These are phyloP conservation scores for Acrocalymma vagum DNA, from an alignment of 2,329 filamentous ascomycete genomes.

Conservation along the genomic window DNA sequence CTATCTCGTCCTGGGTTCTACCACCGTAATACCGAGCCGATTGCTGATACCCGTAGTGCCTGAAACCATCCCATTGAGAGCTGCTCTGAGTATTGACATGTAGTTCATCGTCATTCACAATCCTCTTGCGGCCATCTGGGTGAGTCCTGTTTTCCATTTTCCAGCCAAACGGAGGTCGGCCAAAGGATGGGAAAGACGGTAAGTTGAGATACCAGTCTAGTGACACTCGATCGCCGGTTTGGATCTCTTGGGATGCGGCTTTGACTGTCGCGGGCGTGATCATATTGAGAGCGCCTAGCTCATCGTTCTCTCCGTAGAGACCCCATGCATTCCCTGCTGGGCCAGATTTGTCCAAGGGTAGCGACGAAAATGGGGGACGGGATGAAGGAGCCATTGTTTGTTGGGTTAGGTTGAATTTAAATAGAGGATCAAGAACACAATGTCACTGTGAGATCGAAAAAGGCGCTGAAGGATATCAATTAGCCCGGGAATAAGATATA, in stretches of 20 bases:
- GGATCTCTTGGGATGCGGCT: slow-evolving; percentile 56
- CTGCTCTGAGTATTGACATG: slow-evolving; percentile 49
- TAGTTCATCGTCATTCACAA: slow-evolving; percentile 48
- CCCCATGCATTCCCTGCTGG: slow-evolving; percentile 66
- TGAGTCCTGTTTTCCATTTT: slow-evolving; percentile 33
- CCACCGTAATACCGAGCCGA: slow-evolving; percentile 54
- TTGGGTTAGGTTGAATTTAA: too few species aligned
- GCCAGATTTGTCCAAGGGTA: slow-evolving; percentile 60
- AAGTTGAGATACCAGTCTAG: slow-evolving; percentile 54
- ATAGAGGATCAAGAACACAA: too few species aligned
- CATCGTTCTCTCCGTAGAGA: slow-evolving; percentile 60
- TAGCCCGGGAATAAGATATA: too few species aligned
- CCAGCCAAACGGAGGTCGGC: slow-evolving; percentile 39
- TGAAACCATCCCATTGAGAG: slow-evolving; percentile 51
- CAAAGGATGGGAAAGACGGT: slow-evolving; percentile 48
- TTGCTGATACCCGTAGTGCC: slow-evolving; percentile 54
- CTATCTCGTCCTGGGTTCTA: slow-evolving; percentile 48
- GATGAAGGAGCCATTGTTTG: slow-evolving; percentile 26
- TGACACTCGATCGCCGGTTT: slow-evolving; percentile 47
- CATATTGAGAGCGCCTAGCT: slow-evolving; percentile 64
- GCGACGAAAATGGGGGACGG: slow-evolving; percentile 53
- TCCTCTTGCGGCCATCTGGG: slow-evolving; percentile 37
- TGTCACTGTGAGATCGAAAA: too few species aligned
- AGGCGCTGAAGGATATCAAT: too few species aligned
- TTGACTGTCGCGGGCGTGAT: slow-evolving; percentile 58